These are phyloP conservation scores for Cladosporium velox DNA, from an alignment of 2,329 filamentous ascomycete genomes.

Conservation along the genomic window DNA sequence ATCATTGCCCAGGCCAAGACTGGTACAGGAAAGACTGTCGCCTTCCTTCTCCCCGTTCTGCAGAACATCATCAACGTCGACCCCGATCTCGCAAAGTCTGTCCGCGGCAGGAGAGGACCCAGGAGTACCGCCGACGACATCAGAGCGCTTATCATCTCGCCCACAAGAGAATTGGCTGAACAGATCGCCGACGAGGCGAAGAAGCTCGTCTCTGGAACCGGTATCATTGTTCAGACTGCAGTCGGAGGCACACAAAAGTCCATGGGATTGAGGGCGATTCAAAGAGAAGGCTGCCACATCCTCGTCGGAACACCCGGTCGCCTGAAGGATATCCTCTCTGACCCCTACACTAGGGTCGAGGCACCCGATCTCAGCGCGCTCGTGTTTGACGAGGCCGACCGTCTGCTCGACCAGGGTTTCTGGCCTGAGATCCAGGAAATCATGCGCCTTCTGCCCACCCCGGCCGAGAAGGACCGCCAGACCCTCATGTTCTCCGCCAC, in stretches of 20 bases:
- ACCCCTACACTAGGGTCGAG: conserved; percentile 62
- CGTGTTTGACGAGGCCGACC: conserved; percentile 68
- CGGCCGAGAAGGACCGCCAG: conserved; percentile 68
- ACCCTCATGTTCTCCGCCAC: conserved; percentile 96
- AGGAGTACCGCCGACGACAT: conserved; percentile 57
- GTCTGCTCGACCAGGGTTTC: conserved; percentile 63
- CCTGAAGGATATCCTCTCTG: conserved; percentile 75
- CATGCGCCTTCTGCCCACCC: conserved; percentile 60
- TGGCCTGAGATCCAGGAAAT: conserved; percentile 52
- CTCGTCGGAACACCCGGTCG: conserved; percentile 89
- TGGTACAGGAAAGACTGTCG: conserved; percentile 94
- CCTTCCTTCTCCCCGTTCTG: conserved; percentile 83
- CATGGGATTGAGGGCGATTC: conserved; percentile 66
- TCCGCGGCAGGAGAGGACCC: conserved; percentile 50
- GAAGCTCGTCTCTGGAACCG: conserved; percentile 65
- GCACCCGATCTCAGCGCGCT: conserved; percentile 63
- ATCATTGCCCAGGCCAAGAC: conserved; percentile 93
- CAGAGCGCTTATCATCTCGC: conserved; percentile 62
- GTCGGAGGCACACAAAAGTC: conserved; percentile 87
- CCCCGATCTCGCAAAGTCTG: conserved; percentile 57
- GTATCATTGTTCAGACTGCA: conserved; percentile 71
- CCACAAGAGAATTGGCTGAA: conserved; percentile 64
- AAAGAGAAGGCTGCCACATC: conserved; percentile 78
- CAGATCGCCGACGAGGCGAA: conserved; percentile 71
- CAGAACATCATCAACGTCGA: conserved; percentile 73